Evolutionary conservation across 2,329 filamentous ascomycete species (phyloP).

Genomic region (Penicillium decumbens): DNA sequence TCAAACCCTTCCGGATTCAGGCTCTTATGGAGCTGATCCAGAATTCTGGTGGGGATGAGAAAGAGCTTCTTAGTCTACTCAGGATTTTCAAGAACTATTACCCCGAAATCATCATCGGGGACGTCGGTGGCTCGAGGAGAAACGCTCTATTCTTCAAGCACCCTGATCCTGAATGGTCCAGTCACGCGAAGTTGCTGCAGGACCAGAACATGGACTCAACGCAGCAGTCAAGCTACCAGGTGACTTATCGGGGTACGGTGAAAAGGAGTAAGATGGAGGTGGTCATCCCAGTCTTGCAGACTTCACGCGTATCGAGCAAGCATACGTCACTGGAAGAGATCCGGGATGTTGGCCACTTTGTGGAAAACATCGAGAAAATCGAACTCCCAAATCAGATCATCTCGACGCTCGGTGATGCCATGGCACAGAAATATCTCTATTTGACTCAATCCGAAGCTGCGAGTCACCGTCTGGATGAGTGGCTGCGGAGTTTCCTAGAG

Average conservation of each 20-base stretch:
- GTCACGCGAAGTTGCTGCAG: conserved; percentile 64
- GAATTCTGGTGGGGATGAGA: conserved; percentile 61
- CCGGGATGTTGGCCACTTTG: conserved; percentile 64
- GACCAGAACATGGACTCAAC: conserved; percentile 47
- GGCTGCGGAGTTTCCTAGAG: conserved; percentile 38
- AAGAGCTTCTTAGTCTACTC: conserved; percentile 66
- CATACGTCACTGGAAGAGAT: conserved; percentile 66
- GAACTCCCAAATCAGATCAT: conserved; percentile 78
- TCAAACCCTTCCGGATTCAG: conserved; percentile 78
- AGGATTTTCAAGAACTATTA: conserved; percentile 89
- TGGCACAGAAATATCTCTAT: conserved; percentile 70
- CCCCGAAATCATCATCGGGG: conserved; percentile 77
- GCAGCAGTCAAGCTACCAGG: conserved; percentile 57
- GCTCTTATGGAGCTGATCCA: conserved; percentile 54
- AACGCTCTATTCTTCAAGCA: conserved; percentile 50
- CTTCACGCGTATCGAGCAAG: conserved; percentile 63
- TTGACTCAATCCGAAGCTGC: conserved; percentile 56
- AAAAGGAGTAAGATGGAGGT: conserved; percentile 50
- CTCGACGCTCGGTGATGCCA: conserved; percentile 67
- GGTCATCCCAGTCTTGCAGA: conserved; percentile 65
- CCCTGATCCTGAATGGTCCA: conserved; percentile 71
- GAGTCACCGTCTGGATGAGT: conserved; percentile 38
- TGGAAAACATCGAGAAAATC: conserved; percentile 69
- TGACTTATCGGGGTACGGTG: conserved; percentile 51
- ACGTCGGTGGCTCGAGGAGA: conserved; percentile 47